Evolutionary conservation across 2,329 filamentous ascomycete genomes (phyloP).

Genomic region (Aspergillus spinulosporus): DNA sequence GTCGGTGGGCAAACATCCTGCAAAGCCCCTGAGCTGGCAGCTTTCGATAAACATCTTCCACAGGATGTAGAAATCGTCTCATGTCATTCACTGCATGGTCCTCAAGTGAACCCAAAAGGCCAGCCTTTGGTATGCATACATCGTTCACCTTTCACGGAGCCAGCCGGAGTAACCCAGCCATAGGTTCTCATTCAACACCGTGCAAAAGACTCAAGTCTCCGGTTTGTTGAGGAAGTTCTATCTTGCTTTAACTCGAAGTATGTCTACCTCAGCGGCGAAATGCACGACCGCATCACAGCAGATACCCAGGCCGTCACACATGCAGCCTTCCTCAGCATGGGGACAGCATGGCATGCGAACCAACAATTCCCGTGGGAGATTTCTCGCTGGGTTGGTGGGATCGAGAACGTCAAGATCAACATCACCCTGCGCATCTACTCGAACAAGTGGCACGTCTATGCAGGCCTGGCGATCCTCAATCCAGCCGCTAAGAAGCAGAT

Average conservation of each 20-base stretch:
- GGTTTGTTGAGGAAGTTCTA: constrained; percentile 77
- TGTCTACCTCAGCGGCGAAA: constrained; percentile 80
- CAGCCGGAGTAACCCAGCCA: neutral
- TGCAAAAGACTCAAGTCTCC: constrained; percentile 72
- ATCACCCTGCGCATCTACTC: constrained; percentile 95
- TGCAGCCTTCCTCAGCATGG: constrained; percentile 95
- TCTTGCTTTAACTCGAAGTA: constrained; percentile 81
- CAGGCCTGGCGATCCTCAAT: constrained; percentile 93
- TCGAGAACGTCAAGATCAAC: constrained; percentile 99
- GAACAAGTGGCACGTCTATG: constrained; percentile 99
- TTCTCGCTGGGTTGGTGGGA: constrained; percentile 90
- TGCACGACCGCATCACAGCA: constrained; percentile 95
- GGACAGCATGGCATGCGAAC: constrained; percentile 94
- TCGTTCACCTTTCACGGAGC: no score
- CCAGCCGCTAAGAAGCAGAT: constrained; percentile 91
- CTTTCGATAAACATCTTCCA: constrained; percentile 87
- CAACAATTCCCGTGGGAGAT: constrained; percentile 96
- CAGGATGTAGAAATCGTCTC: constrained; percentile 88
- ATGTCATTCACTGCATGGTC: constrained; percentile 94
- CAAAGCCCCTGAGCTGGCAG: constrained; percentile 92
- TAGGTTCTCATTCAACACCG: constrained; percentile 87
- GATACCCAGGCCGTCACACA: constrained; percentile 98
- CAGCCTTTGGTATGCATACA: constrained; percentile 72
- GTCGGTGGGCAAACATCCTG: constrained; percentile 98
- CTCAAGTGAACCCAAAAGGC: constrained; percentile 80